These are phyloP conservation scores for Herpotrichia juniperi DNA, from an alignment of 2,329 filamentous ascomycete genomes.

Conservation along the genomic window DNA sequence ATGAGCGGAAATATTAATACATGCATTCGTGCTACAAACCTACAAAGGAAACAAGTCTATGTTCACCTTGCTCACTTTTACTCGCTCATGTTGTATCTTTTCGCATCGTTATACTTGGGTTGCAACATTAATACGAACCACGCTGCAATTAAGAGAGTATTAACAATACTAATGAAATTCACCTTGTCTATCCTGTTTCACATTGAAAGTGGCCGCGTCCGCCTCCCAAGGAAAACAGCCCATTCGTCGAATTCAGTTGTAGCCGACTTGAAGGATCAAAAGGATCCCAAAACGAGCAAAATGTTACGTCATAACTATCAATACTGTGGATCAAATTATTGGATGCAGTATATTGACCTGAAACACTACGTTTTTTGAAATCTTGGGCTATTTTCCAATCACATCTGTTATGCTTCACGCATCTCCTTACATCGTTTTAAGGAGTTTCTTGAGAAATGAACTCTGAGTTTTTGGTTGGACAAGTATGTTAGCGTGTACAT, in stretches of 20 bases:
- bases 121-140: no score
- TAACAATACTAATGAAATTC: background rate
- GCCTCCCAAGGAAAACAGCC: background rate
- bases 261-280: background rate
- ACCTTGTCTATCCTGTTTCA: background rate
- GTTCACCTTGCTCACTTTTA: no score
- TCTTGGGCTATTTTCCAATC: background rate
- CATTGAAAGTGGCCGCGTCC: background rate
- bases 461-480: no score
- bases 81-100: no score
- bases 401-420: no score
- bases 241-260: background rate
- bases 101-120: no score
- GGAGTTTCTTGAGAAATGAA: no score
- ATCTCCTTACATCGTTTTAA: no score
- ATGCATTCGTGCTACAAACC: slow-evolving; percentile 14
- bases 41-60: no score
- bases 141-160: background rate
- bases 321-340: background rate
- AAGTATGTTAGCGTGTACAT: no score
- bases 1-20: slow-evolving; percentile 10
- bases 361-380: background rate
- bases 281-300: background rate
- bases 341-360: background rate
- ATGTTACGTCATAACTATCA: background rate